Base-by-base conservation (phyloP, 768 basidiomycete species). In the Mycena belliarum region DNA sequence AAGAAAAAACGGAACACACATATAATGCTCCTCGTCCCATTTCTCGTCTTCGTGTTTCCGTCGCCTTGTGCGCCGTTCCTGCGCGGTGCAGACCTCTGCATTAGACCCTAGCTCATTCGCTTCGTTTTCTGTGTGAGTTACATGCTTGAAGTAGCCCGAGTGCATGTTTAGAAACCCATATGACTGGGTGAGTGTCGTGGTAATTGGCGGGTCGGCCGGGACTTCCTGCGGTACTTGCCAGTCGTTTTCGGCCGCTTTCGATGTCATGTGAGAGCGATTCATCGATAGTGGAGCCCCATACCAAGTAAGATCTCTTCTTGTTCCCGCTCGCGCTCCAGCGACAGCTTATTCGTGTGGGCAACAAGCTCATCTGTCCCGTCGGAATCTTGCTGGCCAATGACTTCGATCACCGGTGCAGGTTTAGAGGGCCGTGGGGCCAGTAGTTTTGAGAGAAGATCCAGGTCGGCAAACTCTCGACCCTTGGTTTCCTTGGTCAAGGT, bases 21-120 rank as follows among this genome's bases (percentile, higher is more conserved):
- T 86, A 68, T 93, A 94, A 72, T 93, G 78, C 65, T 93, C 91
- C 65, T 84, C 85, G 64, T 93, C 87, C 82, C 87, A 95, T 71
- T 92, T 93, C 28, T 80, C 76, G 37, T 93, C 77, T 69, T 93
- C 92, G 59, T 84, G 85, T 52, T 73, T 69, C 12, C 83, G 61
- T 46, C 91, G 81, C 57, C 75, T 76, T 40, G 57, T 63, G 26
- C 84, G 78, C 35, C 91, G 80, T 60, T 87, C 84, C 4, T 70
- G 67, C 14, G 65, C 70, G 14, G 75, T 68, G 51, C 81, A 81
- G 1, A 68, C 77, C 72, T 95, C 92, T 15, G 81, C 86, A 59
- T 86, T 80, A 18, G 74, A 49, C 5, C 90, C 91, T 15, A 93
- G 78, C 66, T 92, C 91, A 66, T 93, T 90, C 11, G 92, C 76